phyloP scores from a whole-genome alignment of 371 early-diverging fungal species.

The Actinomucor elegans region DNA sequence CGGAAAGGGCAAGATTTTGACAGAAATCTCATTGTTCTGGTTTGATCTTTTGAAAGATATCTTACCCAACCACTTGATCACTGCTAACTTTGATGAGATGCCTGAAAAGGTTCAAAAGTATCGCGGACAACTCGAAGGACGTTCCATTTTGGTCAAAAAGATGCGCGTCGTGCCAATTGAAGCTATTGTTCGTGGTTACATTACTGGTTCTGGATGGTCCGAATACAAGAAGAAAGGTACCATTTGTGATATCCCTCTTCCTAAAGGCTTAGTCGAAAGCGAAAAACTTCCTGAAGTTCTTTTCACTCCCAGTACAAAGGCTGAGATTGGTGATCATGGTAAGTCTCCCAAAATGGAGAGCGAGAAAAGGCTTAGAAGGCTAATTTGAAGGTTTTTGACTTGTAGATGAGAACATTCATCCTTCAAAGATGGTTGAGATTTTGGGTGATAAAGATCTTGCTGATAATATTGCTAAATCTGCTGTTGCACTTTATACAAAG shows the following conservation, averaged over 20 bases:
- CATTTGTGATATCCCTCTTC: conserved; percentile 88
- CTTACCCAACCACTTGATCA: conserved; percentile 92
- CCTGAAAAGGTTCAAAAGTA: conserved; percentile 85
- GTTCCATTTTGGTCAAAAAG: conserved; percentile 90
- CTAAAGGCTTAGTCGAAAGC: conserved; percentile 80
- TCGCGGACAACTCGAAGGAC: conserved; percentile 81
- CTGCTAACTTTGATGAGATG: conserved; percentile 91
- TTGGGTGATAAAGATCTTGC: conserved; percentile 69
- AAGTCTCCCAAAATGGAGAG: conserved; percentile 5
- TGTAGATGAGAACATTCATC: conserved; percentile 97
- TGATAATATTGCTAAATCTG: conserved; percentile 35
- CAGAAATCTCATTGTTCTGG: conserved; percentile 94
- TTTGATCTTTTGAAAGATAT: conserved; percentile 84
- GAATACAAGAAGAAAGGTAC: conserved; percentile 93
- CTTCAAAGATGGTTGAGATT: conserved; percentile 81
- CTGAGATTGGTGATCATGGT: conserved; percentile 96
- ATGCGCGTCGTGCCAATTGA: conserved; percentile 95
- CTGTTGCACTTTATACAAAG: conserved; percentile 47
- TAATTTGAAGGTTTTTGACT: not conserved
- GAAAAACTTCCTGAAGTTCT: conserved; percentile 80
- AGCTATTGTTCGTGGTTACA: conserved; percentile 97
- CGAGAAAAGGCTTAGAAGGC: not conserved
- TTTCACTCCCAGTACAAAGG: conserved; percentile 98
- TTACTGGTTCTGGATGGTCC: conserved; percentile 94
- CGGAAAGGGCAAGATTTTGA: conserved; percentile 95